These are phyloP conservation scores for Salix purpurea DNA, from an alignment of 345 rosid genomes.

Conservation along the genomic window DNA sequence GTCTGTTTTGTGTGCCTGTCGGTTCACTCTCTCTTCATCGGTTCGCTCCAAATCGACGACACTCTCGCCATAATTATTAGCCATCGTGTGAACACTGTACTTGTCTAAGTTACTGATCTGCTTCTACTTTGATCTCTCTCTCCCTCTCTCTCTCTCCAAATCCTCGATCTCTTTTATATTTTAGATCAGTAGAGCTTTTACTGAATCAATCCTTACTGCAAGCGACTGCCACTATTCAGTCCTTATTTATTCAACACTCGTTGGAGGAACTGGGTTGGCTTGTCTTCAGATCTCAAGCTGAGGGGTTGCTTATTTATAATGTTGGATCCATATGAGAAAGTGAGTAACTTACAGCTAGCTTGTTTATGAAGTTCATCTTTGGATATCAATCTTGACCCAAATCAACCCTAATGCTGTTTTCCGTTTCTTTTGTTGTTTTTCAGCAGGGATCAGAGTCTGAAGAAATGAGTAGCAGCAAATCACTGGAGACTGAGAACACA, in stretches of 20 bases:
- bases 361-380: neutral
- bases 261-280: slow-evolving; percentile 10
- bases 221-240: too few species aligned
- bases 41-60: neutral
- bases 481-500: slow-evolving; percentile 25
- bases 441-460: slow-evolving; percentile 16
- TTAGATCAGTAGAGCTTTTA: neutral
- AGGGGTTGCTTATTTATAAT: neutral
- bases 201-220: neutral
- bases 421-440: neutral
- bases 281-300: slow-evolving; percentile 14
- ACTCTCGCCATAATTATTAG: neutral
- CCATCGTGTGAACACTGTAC: neutral
- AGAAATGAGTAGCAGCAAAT: slow-evolving; percentile 17
- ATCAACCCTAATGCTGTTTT: neutral
- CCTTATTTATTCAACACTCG: neutral
- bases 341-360: slow-evolving; percentile 11
- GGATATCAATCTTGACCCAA: neutral
- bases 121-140: neutral
- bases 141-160: too few species aligned
- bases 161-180: neutral
- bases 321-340: slow-evolving; percentile 29
- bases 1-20: neutral
- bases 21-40: neutral
- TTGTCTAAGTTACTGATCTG: neutral